Evolutionary conservation across 805 yeast genomes (phyloP).

Genomic region (Suhomyces sp.): DNA sequence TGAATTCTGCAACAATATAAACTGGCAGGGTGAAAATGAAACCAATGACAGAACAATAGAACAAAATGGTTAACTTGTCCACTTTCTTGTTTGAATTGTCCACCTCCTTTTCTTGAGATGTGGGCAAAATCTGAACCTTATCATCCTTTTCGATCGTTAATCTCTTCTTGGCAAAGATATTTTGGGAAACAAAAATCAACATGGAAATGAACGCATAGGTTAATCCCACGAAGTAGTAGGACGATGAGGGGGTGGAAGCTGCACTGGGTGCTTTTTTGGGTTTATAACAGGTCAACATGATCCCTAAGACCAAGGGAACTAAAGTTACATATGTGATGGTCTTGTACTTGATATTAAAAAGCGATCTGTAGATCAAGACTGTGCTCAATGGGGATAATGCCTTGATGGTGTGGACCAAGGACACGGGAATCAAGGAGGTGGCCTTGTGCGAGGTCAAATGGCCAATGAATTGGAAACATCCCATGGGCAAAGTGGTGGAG

Average conservation of each 20-base stretch:
- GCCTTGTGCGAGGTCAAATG: conserved; percentile 91
- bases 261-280: conserved; percentile 29
- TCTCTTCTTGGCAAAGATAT: conserved; percentile 74
- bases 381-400: conserved; percentile 89
- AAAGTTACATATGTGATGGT: conserved; percentile 73
- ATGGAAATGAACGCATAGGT: conserved; percentile 53
- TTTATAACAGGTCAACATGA: conserved; percentile 70
- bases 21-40: conserved; percentile 65
- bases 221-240: conserved; percentile 38
- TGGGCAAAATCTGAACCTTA: conserved; percentile 19
- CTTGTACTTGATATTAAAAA: conserved; percentile 60
- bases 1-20: conserved; percentile 57
- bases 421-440: conserved; percentile 90
- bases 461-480: conserved; percentile 87
- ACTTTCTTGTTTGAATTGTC: conserved; percentile 36
- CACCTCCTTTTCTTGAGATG: conserved; percentile 20
- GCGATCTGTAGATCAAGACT: conserved; percentile 68
- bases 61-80: conserved; percentile 69
- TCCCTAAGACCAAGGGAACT: conserved; percentile 78
- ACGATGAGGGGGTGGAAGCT: conserved; percentile 13
- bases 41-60: conserved; percentile 71
- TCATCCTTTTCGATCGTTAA: conserved; percentile 47
- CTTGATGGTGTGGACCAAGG: conserved; percentile 90
- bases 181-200: conserved; percentile 74
- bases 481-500: conserved; percentile 86